Evolutionary conservation across 495 filamentous ascomycete genomes (phyloP).

Genomic region (Penicillium salamii): DNA sequence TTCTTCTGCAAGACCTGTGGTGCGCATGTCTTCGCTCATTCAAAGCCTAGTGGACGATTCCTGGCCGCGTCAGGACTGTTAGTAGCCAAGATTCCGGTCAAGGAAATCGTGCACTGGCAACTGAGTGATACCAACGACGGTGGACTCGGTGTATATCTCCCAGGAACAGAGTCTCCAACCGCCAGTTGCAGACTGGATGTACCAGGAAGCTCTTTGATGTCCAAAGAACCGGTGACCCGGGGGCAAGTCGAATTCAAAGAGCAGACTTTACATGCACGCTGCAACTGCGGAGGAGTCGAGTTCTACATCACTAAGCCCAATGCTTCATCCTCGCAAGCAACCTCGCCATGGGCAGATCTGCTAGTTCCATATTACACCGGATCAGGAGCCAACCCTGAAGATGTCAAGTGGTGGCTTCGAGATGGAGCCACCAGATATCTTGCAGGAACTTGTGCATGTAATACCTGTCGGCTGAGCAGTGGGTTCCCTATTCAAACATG

Average conservation of each 20-base stretch:
- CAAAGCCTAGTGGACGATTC: conserved; percentile 30
- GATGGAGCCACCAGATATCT: conserved; percentile 49
- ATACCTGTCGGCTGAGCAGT: conserved; percentile 56
- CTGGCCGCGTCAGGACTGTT: conserved; percentile 43
- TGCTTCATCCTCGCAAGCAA: conserved; percentile 33
- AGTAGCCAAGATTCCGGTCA: conserved; percentile 35
- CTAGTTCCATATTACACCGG: conserved; percentile 46
- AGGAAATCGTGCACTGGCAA: conserved; percentile 45
- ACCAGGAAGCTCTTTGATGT: conserved; percentile 17
- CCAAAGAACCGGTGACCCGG: neutral
- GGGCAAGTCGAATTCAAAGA: neutral
- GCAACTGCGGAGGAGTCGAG: conserved; percentile 43
- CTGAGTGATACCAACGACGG: conserved; percentile 54
- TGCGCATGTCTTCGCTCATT: conserved; percentile 54
- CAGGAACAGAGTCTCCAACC: conserved; percentile 9
- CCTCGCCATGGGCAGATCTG: conserved; percentile 53
- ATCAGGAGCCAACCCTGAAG: conserved; percentile 35
- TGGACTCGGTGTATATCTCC: conserved; percentile 53
- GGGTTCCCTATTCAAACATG: conserved; percentile 69
- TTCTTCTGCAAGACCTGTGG: conserved; percentile 71
- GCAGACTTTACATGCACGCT: conserved; percentile 30
- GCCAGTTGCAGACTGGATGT: conserved; percentile 18
- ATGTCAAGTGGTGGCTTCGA: conserved; percentile 55
- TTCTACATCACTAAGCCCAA: conserved; percentile 45
- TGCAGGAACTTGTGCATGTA: conserved; percentile 64